Percentiles rank a stretch among this genome's conserved stretches.
Evolutionary conservation across 768 basidiomycete genomes (phyloP).

Genomic region (Tephrocybe rancida): DNA sequence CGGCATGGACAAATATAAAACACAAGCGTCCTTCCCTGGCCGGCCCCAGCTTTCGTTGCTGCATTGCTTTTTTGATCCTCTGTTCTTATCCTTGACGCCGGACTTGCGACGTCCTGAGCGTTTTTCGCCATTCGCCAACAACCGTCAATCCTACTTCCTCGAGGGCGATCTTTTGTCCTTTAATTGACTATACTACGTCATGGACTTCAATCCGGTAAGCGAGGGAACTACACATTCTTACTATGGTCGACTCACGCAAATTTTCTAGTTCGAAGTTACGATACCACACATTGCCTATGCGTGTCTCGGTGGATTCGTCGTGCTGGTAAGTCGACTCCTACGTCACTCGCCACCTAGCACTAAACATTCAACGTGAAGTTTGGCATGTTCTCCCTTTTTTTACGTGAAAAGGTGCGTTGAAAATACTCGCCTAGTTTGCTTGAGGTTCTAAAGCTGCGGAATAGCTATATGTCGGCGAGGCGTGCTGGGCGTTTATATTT

Average conservation of each 20-base stretch:
- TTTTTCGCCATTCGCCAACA: slow-evolving; percentile 18
- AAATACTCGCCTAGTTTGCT: neutral
- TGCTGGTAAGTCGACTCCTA: slow-evolving; percentile 53
- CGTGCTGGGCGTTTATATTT: slow-evolving; percentile 92
- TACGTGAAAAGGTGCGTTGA: slow-evolving; percentile 77
- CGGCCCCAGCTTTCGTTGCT: slow-evolving; percentile 6
- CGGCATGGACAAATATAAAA: slow-evolving; percentile 23
- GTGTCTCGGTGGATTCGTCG: slow-evolving; percentile 80
- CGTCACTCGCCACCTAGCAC: neutral
- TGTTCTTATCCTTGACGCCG: slow-evolving; percentile 3
- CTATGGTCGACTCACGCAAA: neutral
- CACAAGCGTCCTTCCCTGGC: slow-evolving; percentile 2
- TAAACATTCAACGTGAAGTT: slow-evolving; percentile 51
- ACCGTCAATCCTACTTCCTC: slow-evolving; percentile 7
- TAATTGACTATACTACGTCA: slow-evolving; percentile 29
- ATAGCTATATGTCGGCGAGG: slow-evolving; percentile 93
- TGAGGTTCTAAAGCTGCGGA: slow-evolving; percentile 6
- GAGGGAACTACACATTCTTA: neutral
- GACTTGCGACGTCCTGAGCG: slow-evolving; percentile 18
- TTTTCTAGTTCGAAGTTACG: slow-evolving; percentile 58
- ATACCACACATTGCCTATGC: slow-evolving; percentile 79
- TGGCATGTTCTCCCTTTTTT: slow-evolving; percentile 92
- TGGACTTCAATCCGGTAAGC: slow-evolving; percentile 54
- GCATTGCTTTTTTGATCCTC: slow-evolving; percentile 10
- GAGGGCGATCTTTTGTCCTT: slow-evolving; percentile 2